Conservation (phyloP, 2,329 filamentous ascomycete genomes). For the Pseudogymnoascus sp. region DNA sequence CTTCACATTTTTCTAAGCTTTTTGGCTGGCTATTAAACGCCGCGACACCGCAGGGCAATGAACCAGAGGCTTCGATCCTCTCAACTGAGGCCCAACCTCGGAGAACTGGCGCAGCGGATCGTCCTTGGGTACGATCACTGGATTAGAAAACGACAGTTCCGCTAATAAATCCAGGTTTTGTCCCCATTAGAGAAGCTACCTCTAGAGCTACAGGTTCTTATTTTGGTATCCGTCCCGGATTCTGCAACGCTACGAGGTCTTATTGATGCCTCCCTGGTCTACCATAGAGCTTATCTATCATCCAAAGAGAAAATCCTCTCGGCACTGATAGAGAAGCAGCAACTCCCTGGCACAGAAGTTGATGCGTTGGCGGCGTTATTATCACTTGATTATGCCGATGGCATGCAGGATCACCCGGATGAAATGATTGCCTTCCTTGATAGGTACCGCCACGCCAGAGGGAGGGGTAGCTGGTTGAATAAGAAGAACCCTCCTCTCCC, state of each 20-base stretch:
- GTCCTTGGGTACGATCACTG: not conserved
- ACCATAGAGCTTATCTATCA: not conserved
- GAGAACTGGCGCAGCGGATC: not conserved
- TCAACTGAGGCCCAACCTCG: not conserved
- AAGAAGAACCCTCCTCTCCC: not conserved
- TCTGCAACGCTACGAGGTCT: not conserved
- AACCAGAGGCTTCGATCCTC: not conserved
- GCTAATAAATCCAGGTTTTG: not conserved
- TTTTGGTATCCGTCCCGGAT: not conserved
- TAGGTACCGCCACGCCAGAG: not conserved
- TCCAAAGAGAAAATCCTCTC: not conserved
- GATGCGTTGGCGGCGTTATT: not conserved
- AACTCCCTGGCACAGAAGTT: not conserved
- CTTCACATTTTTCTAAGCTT: not conserved
- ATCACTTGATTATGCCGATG: not conserved
- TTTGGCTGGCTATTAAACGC: not conserved
- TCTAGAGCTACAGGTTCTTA: not conserved
- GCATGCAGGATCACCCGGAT: not conserved
- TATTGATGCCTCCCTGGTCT: not conserved
- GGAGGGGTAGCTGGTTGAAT: not conserved
- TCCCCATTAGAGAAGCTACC: not conserved
- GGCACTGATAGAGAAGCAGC: not conserved
- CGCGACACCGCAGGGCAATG: not conserved
- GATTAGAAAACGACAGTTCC: not conserved
- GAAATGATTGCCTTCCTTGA: conserved; percentile 1